Evolutionary conservation across 257 asterid species (phyloP).

Genomic region (Euphrasia confusa): DNA sequence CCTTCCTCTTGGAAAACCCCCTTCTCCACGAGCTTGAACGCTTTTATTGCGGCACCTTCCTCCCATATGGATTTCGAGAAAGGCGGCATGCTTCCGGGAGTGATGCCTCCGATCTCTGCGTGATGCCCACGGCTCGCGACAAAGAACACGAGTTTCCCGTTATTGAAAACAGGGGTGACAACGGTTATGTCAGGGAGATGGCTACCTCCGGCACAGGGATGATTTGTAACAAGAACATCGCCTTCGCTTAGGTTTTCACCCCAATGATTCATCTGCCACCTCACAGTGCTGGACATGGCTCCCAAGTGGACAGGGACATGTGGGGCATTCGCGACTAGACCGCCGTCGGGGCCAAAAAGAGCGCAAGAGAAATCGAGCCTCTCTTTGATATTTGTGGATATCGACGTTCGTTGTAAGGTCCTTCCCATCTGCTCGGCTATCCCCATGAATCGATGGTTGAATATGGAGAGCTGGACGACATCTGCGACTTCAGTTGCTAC

Average conservation of each 20-base stretch:
- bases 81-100: slow-evolving; percentile 99
- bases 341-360: slow-evolving; percentile 91
- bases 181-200: slow-evolving; percentile 96
- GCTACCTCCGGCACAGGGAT: slow-evolving; percentile 96
- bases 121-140: slow-evolving; percentile 98
- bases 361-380: slow-evolving; percentile 97
- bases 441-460: slow-evolving; percentile 94
- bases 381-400: slow-evolving; percentile 91
- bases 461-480: slow-evolving; percentile 93
- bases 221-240: slow-evolving; percentile 89
- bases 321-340: slow-evolving; percentile 97
- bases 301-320: slow-evolving; percentile 99
- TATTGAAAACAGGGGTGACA: slow-evolving; percentile 76
- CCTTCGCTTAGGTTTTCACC: slow-evolving; percentile 72
- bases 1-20: slow-evolving; percentile 88
- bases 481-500: slow-evolving; percentile 74
- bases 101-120: slow-evolving; percentile 97
- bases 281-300: slow-evolving; percentile 97
- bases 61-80: slow-evolving; percentile 93
- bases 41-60: slow-evolving; percentile 97
- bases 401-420: slow-evolving; percentile 89
- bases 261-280: slow-evolving; percentile 90
- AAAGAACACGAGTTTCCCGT: slow-evolving; percentile 70
- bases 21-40: slow-evolving; percentile 89
- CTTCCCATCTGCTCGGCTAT: slow-evolving; percentile 99